phyloP scores from a whole-genome alignment of 768 basidiomycete species.

The Grammothele lineata region DNA sequence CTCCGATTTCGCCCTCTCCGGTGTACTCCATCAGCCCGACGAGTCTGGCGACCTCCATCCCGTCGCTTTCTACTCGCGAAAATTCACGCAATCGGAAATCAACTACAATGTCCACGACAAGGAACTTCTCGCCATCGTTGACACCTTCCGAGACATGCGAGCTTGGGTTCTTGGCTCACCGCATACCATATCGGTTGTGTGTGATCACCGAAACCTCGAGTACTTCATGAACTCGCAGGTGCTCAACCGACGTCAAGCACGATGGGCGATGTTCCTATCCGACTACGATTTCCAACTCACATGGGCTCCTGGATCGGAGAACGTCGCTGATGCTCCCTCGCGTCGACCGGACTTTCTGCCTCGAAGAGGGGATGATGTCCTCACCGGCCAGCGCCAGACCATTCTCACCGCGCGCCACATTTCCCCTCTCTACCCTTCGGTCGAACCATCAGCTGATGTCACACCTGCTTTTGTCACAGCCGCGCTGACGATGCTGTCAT shows the following conservation, averaged over 20 bases:
- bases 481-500: conserved; percentile 18
- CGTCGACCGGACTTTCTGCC: conserved; percentile 20
- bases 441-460: too few relatives aligned
- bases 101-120: conserved; percentile 51
- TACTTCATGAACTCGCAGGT: conserved; percentile 30
- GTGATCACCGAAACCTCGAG: conserved; percentile 36
- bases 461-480: neutral
- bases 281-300: conserved; percentile 30
- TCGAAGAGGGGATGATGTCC: conserved; percentile 21
- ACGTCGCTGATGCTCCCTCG: conserved; percentile 21
- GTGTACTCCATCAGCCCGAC: conserved; percentile 15
- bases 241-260: conserved; percentile 33
- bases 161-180: conserved; percentile 20
- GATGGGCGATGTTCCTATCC: conserved; percentile 28
- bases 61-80: conserved; percentile 29
- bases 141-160: conserved; percentile 23
- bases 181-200: conserved; percentile 19
- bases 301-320: conserved; percentile 28
- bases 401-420: conserved; percentile 7
- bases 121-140: conserved; percentile 45
- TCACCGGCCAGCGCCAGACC: conserved; percentile 1
- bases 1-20: conserved; percentile 19
- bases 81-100: conserved; percentile 27
- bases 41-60: conserved; percentile 24
- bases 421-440: too few relatives aligned